Evolutionary conservation across 1,284 basidiomycete genomes (phyloP).

Genomic region (Ceratobasidium sp.): DNA sequence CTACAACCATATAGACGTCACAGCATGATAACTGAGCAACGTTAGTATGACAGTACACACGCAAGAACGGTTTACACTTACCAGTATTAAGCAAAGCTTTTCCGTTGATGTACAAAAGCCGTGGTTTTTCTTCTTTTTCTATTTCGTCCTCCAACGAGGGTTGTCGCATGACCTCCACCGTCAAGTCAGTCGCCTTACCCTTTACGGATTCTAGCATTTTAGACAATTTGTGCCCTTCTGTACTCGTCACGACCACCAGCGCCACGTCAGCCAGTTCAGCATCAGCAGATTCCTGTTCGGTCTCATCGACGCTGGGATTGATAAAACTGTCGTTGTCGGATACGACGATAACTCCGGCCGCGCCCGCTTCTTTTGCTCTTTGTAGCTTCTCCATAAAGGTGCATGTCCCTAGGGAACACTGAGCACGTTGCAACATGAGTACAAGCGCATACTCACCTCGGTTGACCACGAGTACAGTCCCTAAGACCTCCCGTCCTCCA

Average conservation of each 20-base stretch:
- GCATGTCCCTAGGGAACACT: conserved; percentile 70
- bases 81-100: conserved; percentile 77
- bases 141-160: conserved; percentile 17
- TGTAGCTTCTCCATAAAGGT: conserved; percentile 84
- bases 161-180: conserved; percentile 55
- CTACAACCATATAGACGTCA: conserved; percentile 16
- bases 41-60: neutral
- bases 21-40: conserved; percentile 32
- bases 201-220: conserved; percentile 65
- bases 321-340: conserved; percentile 62
- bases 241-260: conserved; percentile 67
- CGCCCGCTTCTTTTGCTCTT: conserved; percentile 70
- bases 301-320: conserved; percentile 71
- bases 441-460: conserved; percentile 12
- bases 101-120: conserved; percentile 73
- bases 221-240: conserved; percentile 63
- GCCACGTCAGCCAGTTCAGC: conserved; percentile 63
- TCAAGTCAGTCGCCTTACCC: conserved; percentile 66
- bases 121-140: conserved; percentile 37
- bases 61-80: neutral
- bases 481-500: neutral
- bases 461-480: conserved; percentile 35
- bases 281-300: conserved; percentile 63
- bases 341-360: conserved; percentile 75
- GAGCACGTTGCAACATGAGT: conserved; percentile 45